These are phyloP conservation scores for Dactylonectria estremocensis DNA, from an alignment of 2,329 filamentous ascomycete species.

Conservation along the genomic window DNA sequence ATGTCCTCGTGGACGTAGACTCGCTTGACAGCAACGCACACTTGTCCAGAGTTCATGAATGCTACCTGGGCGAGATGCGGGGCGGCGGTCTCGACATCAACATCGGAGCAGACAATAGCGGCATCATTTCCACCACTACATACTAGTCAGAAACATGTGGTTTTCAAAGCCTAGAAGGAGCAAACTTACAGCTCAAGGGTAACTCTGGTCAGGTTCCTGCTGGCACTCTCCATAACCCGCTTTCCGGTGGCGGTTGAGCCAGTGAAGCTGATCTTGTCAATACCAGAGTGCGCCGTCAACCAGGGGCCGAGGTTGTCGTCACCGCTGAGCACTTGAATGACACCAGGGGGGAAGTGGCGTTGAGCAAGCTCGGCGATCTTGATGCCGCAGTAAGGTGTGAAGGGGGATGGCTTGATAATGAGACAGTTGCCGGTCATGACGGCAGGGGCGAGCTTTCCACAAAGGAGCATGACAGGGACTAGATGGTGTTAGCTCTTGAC, in stretches of 20 bases:
- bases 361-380: background rate
- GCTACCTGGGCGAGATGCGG: conserved; percentile 10
- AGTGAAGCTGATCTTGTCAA: background rate
- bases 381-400: background rate
- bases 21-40: conserved; percentile 63
- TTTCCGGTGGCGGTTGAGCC: background rate
- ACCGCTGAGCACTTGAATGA: background rate
- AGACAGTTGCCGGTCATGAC: background rate
- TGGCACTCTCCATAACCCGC: background rate
- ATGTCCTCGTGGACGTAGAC: conserved; percentile 69
- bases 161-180: too few species aligned
- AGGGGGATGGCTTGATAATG: background rate
- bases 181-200: background rate
- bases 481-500: background rate
- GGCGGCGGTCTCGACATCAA: background rate
- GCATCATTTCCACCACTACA: background rate
- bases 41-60: conserved; percentile 26
- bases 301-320: background rate
- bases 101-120: background rate
- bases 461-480: conserved; percentile 5
- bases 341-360: background rate
- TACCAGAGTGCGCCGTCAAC: background rate
- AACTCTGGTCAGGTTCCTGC: background rate
- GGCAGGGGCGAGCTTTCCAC: conserved; percentile 58
- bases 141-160: too few species aligned